A percentile compares a stretch with the other conserved stretches of the same genome.
Conservation (phyloP, 2,329 filamentous ascomycete genomes). For the Paracamarosporium sp. region DNA sequence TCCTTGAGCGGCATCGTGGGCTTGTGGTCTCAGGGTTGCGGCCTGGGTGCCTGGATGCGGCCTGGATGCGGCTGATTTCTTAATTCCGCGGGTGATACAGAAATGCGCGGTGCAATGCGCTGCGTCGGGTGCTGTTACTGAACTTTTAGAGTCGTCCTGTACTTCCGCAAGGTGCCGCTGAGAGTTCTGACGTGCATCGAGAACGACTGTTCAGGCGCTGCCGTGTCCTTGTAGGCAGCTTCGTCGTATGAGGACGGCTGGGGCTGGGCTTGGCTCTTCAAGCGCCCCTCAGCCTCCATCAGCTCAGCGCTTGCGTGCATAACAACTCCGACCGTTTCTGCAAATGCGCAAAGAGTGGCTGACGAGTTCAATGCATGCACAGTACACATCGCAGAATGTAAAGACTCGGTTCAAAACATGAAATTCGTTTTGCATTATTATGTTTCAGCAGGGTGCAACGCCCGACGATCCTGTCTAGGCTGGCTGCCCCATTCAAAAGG, state of each 20-base stretch:
- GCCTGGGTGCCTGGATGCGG: conserved; percentile 12
- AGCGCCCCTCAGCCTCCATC: conserved; percentile 38
- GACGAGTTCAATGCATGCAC: not conserved
- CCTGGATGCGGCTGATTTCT: not conserved
- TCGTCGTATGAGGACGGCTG: conserved; percentile 29
- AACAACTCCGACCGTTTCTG: not conserved
- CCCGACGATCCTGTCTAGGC: not conserved
- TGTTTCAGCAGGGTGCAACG: not conserved
- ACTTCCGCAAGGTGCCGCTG: conserved; percentile 34
- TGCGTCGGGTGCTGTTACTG: conserved; percentile 20
- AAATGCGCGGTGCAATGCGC: not conserved
- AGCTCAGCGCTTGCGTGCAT: conserved; percentile 9
- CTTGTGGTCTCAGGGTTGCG: conserved; percentile 15
- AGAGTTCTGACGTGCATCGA: conserved; percentile 34
- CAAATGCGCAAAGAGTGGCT: not conserved
- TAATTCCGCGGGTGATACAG: not conserved
- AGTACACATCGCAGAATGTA: not conserved
- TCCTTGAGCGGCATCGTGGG: conserved; percentile 65
- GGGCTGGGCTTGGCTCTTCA: conserved; percentile 26
- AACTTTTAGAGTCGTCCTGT: conserved; percentile 39
- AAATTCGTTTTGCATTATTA: not conserved
- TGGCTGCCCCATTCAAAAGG: not conserved
- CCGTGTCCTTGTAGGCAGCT: conserved; percentile 16
- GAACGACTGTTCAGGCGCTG: conserved; percentile 12
- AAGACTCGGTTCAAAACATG: not conserved